phyloP scores from a whole-genome alignment of 1,284 basidiomycete species.

The Austropuccinia psidii region DNA sequence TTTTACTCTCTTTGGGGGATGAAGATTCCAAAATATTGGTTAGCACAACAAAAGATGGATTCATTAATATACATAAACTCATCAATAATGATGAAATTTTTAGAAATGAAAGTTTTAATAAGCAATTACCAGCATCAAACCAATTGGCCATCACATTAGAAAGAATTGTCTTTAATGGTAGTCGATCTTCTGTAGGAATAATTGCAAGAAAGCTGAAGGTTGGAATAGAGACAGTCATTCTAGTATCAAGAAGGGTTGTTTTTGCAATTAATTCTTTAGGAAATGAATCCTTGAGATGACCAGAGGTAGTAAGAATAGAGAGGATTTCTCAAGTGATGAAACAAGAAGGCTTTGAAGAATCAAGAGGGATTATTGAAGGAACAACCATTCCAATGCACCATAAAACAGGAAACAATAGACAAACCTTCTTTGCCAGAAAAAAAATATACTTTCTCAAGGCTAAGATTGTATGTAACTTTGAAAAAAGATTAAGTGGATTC shows the following conservation, averaged over 20 bases:
- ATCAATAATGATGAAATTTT: background rate
- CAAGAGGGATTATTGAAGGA: background rate
- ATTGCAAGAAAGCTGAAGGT: background rate
- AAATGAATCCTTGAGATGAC: background rate
- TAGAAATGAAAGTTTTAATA: background rate
- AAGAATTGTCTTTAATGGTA: slow-evolving; percentile 6
- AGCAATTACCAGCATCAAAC: background rate
- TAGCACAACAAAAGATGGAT: background rate
- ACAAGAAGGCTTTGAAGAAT: background rate
- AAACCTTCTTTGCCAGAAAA: background rate
- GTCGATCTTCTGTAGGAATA: background rate
- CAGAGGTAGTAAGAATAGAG: background rate
- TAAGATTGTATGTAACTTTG: slow-evolving; percentile 10
- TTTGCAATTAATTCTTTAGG: background rate
- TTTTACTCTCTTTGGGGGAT: background rate
- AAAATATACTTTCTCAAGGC: background rate
- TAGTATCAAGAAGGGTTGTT: background rate
- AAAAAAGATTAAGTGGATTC: background rate
- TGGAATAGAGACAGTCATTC: background rate
- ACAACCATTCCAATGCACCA: background rate
- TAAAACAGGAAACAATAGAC: background rate
- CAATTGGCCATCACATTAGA: slow-evolving; percentile 9
- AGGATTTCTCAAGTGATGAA: slow-evolving; percentile 2
- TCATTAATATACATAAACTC: background rate
- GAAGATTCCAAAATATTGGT: background rate